phyloP scores from a whole-genome alignment of 148 eudicot genomes.

The Rhododendron ovatum region DNA sequence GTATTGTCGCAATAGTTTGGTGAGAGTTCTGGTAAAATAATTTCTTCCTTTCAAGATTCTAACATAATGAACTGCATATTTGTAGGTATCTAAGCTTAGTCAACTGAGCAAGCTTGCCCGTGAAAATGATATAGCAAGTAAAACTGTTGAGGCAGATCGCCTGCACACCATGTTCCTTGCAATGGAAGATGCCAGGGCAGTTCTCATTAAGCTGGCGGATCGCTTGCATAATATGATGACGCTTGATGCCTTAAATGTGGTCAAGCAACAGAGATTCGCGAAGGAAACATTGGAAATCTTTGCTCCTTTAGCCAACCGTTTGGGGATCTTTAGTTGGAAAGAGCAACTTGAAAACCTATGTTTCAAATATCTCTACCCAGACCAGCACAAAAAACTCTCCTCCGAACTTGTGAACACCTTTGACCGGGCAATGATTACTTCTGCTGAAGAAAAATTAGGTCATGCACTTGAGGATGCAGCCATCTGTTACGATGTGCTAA shows the following conservation, averaged over 20 bases:
- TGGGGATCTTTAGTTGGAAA: slow-evolving; percentile 93
- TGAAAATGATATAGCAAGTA: slow-evolving; percentile 71
- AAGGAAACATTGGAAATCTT: slow-evolving; percentile 94
- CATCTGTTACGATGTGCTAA: slow-evolving; percentile 51
- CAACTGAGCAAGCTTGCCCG: slow-evolving; percentile 98
- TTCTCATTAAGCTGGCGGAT: slow-evolving; percentile 88
- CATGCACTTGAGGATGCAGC: slow-evolving; percentile 56
- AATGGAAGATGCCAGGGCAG: slow-evolving; percentile 97
- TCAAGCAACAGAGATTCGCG: slow-evolving; percentile 79
- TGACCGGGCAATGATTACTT: slow-evolving; percentile 65
- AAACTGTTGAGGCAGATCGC: slow-evolving; percentile 85
- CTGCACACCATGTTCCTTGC: slow-evolving; percentile 97
- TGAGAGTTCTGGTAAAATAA: not conserved
- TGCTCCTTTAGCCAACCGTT: slow-evolving; percentile 89
- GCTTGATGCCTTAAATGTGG: slow-evolving; percentile 64
- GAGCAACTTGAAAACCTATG: slow-evolving; percentile 81
- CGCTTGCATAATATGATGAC: slow-evolving; percentile 93
- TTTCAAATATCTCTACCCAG: slow-evolving; percentile 68
- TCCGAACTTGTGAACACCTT: slow-evolving; percentile 63
- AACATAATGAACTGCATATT: not conserved
- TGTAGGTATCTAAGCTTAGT: slow-evolving; percentile 86
- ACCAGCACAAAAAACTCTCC: slow-evolving; percentile 58
- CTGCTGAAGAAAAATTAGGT: slow-evolving; percentile 57
- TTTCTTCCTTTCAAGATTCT: not conserved
- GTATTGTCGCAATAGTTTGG: not conserved